Percentiles rank a stretch among this genome's conserved stretches.
Conservation (phyloP, 805 yeast genomes). For the Spathaspora passalidarum region DNA sequence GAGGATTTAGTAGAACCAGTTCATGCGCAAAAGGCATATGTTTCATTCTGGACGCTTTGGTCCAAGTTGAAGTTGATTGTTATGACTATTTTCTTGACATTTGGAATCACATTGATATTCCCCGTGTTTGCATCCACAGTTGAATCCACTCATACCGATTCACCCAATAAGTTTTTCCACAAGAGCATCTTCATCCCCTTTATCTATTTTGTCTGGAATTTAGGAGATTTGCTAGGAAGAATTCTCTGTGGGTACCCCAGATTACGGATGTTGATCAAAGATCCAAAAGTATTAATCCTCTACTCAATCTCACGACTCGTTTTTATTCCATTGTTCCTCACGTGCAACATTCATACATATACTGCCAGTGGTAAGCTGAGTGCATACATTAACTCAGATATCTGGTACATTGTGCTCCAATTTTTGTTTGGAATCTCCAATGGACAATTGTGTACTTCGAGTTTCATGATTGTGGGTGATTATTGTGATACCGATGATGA, state of each 20-base stretch:
- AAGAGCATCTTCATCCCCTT: slow-evolving; percentile 62
- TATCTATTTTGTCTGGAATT: slow-evolving; percentile 81
- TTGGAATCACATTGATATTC: slow-evolving; percentile 71
- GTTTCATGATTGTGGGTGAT: slow-evolving; percentile 72
- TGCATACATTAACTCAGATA: slow-evolving; percentile 53
- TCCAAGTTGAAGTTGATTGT: slow-evolving; percentile 61
- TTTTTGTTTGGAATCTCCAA: slow-evolving; percentile 80
- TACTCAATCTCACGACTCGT: slow-evolving; percentile 56
- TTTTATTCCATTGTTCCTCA: slow-evolving; percentile 69
- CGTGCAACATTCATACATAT: slow-evolving; percentile 55
- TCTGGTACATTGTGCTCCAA: slow-evolving; percentile 66
- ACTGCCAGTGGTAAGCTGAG: slow-evolving; percentile 26
- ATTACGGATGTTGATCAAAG: slow-evolving; percentile 31
- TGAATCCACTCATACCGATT: slow-evolving; percentile 43
- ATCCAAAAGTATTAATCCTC: slow-evolving; percentile 43
- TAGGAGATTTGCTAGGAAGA: slow-evolving; percentile 84
- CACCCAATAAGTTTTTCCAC: slow-evolving; percentile 37
- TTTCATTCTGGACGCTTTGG: slow-evolving; percentile 63
- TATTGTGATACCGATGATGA: slow-evolving; percentile 61
- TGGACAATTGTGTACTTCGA: slow-evolving; percentile 79
- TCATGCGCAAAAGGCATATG: slow-evolving; percentile 30
- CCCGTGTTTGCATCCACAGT: slow-evolving; percentile 86
- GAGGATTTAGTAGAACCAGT: slow-evolving; percentile 11
- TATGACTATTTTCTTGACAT: slow-evolving; percentile 67
- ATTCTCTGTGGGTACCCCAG: slow-evolving; percentile 56